Percentiles rank a stretch among this genome's conserved stretches.
These are phyloP conservation scores for Lodderomyces metapsilosis DNA, from an alignment of 1,139 yeast genomes.

Conservation along the genomic window DNA sequence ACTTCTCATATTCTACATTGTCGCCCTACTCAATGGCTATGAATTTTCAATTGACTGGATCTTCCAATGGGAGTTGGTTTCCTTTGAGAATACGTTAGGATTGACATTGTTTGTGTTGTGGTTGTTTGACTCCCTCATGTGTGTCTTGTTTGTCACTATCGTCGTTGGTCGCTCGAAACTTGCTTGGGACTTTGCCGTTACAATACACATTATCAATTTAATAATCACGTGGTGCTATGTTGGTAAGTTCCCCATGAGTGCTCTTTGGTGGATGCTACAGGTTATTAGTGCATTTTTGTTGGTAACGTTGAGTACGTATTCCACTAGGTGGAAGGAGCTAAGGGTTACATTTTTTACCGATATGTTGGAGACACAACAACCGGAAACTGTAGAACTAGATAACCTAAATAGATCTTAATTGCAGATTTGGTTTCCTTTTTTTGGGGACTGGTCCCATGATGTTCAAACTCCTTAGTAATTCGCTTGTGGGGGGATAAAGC, in stretches of 20 bases:
- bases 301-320: constrained; percentile 80
- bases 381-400: constrained; percentile 1
- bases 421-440: too few species aligned
- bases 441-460: too few species aligned
- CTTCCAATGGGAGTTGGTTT: constrained; percentile 78
- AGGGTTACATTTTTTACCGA: constrained; percentile 87
- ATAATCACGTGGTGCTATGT: constrained; percentile 66
- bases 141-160: constrained; percentile 79
- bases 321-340: constrained; percentile 84
- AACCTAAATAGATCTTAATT: too few species aligned
- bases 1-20: constrained; percentile 50
- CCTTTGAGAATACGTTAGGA: constrained; percentile 79
- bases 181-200: constrained; percentile 94
- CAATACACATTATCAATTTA: constrained; percentile 79
- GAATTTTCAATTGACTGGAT: constrained; percentile 65
- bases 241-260: constrained; percentile 62
- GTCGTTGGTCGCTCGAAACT: constrained; percentile 89
- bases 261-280: constrained; percentile 87
- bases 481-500: too few species aligned
- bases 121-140: constrained; percentile 73
- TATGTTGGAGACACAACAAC: constrained; percentile 45
- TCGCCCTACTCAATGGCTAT: constrained; percentile 61
- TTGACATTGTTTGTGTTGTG: constrained; percentile 69
- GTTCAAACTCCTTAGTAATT: too few species aligned
- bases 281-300: constrained; percentile 62